Conservation (phyloP, 164 flowering plant species). For the Chimonanthus praecox region DNA sequence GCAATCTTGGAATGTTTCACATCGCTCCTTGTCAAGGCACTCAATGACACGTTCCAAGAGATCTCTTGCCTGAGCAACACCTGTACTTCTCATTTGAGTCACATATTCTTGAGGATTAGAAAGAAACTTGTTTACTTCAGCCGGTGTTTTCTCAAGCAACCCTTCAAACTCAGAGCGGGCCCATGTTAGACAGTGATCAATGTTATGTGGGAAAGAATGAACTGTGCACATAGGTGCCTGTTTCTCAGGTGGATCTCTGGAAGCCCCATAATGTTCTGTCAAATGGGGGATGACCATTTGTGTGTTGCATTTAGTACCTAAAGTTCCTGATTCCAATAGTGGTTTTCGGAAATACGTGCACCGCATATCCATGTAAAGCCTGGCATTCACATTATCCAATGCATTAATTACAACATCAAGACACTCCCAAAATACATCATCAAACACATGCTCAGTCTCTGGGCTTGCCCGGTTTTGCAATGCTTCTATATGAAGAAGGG, state of each 20-base stretch:
- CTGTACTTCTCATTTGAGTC: slow-evolving; percentile 57
- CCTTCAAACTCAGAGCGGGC: slow-evolving; percentile 95
- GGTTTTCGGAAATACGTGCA: slow-evolving; percentile 90
- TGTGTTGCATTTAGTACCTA: slow-evolving; percentile 90
- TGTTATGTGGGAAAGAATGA: slow-evolving; percentile 89
- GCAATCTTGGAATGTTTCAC: slow-evolving; percentile 76
- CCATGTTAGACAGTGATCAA: slow-evolving; percentile 92
- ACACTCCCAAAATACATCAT: slow-evolving; percentile 83
- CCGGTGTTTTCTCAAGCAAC: slow-evolving; percentile 85
- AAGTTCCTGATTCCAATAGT: slow-evolving; percentile 83
- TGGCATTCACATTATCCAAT: slow-evolving; percentile 80
- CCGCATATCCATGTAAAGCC: slow-evolving; percentile 78
- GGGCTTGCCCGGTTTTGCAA: slow-evolving; percentile 79
- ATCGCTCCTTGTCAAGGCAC: slow-evolving; percentile 67
- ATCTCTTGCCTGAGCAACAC: slow-evolving; percentile 88
- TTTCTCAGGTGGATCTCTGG: slow-evolving; percentile 89
- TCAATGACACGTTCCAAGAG: slow-evolving; percentile 74
- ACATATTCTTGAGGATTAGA: slow-evolving; percentile 60
- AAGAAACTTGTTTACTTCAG: slow-evolving; percentile 76
- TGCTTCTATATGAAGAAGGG: slow-evolving; percentile 56
- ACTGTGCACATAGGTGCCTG: slow-evolving; percentile 97
- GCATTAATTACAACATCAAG: slow-evolving; percentile 69
- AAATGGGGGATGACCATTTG: slow-evolving; percentile 92
- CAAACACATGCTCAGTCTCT: slow-evolving; percentile 74
- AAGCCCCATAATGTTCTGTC: slow-evolving; percentile 85